These are phyloP conservation scores for Vitis rotundifolia DNA, from an alignment of 164 flowering plant genomes.

Conservation along the genomic window DNA sequence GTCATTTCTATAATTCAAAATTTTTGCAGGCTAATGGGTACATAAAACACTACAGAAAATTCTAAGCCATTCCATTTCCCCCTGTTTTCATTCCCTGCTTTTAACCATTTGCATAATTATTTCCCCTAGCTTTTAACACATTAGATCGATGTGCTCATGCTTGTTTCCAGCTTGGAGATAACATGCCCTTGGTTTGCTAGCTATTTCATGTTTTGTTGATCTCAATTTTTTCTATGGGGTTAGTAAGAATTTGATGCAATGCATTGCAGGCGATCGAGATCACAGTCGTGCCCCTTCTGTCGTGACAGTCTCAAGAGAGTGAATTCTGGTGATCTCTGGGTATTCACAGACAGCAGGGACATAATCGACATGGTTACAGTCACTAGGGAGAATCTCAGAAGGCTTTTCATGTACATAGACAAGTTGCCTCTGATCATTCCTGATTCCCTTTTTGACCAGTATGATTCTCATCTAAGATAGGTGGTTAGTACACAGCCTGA, in stretches of 20 bases:
- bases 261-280: slow-evolving; percentile 63
- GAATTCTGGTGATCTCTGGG: slow-evolving; percentile 82
- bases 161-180: background rate
- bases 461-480: slow-evolving; percentile 54
- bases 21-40: too few relatives aligned
- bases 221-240: too few relatives aligned
- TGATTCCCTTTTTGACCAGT: slow-evolving; percentile 51
- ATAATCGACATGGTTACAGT: slow-evolving; percentile 58
- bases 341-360: slow-evolving; percentile 63
- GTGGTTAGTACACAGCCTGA: background rate
- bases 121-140: background rate
- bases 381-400: slow-evolving; percentile 63
- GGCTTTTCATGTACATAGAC: slow-evolving; percentile 76
- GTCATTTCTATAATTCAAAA: too few relatives aligned
- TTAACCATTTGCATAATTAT: background rate
- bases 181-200: background rate
- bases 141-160: background rate
- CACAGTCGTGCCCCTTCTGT: slow-evolving; percentile 87
- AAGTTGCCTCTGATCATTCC: slow-evolving; percentile 71
- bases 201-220: background rate
- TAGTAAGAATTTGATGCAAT: background rate
- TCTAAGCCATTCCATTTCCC: too few relatives aligned
- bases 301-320: slow-evolving; percentile 80
- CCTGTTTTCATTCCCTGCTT: too few relatives aligned
- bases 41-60: too few relatives aligned